Base-by-base conservation (phyloP, 345 rosid genomes). In the Citrus inodora region DNA sequence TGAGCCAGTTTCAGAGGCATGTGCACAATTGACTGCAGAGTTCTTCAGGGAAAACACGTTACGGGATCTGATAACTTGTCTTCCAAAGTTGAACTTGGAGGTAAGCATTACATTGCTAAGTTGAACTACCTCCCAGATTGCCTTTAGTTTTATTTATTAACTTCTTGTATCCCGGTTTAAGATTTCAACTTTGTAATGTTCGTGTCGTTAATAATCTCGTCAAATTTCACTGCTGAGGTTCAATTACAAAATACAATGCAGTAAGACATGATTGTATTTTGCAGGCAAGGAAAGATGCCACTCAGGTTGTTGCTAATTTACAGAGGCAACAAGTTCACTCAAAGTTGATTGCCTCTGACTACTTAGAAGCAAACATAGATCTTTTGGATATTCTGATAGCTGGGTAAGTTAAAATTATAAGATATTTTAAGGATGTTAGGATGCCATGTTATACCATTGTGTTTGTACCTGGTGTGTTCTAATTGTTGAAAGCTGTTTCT, bases 211-310 rank as follows among this genome's bases (percentile, higher is more conserved):
- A 40, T 62, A 68, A 62, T 48, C 14, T 63, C 0, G 3, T 4
- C 7, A 30, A 46, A 9, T 61, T 74, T 60, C 25, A 40, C 9
- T 61, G 58, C 19, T 16, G 63, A 64, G 32, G 56, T 67, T 71
- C 27, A 40, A 17, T 61, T 55, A 28, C 64, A 61, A 46, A 62
- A 69, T 37, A 63, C 37, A n/a, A 21, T 10, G 16, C 58, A 2
- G 63, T 24, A 24, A 30, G 65, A 65, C 16, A 9, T 35, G 5
- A 38, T 4, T 19, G 19, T 21, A 32, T 74, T 80, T 72, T 87
- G 83, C 90, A 96, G 99, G 83, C 99, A 6, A 88, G 98, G 72
- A 96, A 93, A 87, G 99, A 96, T 90, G 97, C 95, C 77, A 96
- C 99, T 30, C 98, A 94, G 87, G 94, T 96, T 80, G 97, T 94